Percentiles rank a stretch among this genome's conserved stretches.
Evolutionary conservation across 2,329 filamentous ascomycete species (phyloP).

Genomic region (Boeremia lycopersici): DNA sequence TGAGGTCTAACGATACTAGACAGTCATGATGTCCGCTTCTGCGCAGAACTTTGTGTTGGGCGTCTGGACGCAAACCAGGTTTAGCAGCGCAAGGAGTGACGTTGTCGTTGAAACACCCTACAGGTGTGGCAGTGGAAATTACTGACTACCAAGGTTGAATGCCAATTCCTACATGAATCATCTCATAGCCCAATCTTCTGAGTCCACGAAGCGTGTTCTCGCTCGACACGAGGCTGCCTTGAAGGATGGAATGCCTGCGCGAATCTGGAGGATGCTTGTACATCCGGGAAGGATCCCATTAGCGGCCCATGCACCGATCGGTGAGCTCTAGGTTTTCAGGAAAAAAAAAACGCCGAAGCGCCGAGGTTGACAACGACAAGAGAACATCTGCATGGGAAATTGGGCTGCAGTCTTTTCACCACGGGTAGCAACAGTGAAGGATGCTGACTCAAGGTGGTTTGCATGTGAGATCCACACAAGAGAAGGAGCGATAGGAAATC

Average conservation of each 20-base stretch:
- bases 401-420: neutral
- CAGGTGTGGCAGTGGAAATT: neutral
- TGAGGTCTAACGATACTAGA: neutral
- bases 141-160: neutral
- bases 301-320: conserved; percentile 9
- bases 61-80: neutral
- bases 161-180: neutral
- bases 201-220: too few species aligned
- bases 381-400: neutral
- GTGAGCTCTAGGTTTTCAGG: conserved; percentile 1
- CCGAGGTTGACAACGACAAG: conserved; percentile 1
- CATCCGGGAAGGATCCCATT: neutral
- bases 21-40: neutral
- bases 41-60: neutral
- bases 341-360: conserved; percentile 7
- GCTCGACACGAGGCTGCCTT: neutral
- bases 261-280: conserved; percentile 12
- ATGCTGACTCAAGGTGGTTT: neutral
- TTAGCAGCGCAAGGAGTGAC: conserved; percentile 3
- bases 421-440: neutral
- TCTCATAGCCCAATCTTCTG: neutral
- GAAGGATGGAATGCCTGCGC: conserved; percentile 14
- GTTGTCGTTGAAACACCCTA: conserved; percentile 6
- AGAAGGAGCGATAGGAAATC: conserved; percentile 3
- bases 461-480: neutral